Evolutionary conservation across 1,139 yeast species (phyloP), one percentile per base, ranked within the genome.

Genomic region (Fermentozyma sake): DNA sequence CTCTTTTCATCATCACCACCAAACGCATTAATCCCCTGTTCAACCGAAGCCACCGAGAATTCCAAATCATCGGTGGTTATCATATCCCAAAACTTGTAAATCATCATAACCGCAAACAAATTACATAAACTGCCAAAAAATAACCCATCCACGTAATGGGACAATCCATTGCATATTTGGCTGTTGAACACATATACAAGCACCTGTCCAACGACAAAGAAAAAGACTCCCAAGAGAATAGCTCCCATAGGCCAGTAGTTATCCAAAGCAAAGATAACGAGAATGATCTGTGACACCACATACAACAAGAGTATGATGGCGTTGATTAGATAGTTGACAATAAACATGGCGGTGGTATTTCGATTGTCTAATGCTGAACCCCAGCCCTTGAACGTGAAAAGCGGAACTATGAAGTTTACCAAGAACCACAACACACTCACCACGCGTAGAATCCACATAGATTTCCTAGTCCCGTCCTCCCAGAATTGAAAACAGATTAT

Each of bases 51-150:
- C 29, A 86, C 94, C 28, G 91, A 77, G 54, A 91, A 91, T 58
- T 91, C 98, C 47, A 89, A 75, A 53, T 91, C 97, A 48, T 91
- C 97, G 34, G 79, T 76, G n/a, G 97, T 91, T 30, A 91, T 81
- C 75, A 86, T 84, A 48, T 89, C 96, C 96, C 97, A 91, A 44
- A 79, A 85, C 58, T 91, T 89, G 64, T 87, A 89, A 32, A 89
- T 67, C 97, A 91, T 89, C 95, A 91, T 87, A 31, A 82, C 63
- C 6, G 95, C 72, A 46, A 86, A 83, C 27, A 86, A 53, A 50
- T 84, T 85, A 48, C 95, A 76, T 24, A 85, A 47, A 18, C 93
- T 72, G 14, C 89, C 94, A 48, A 89, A 84, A 52, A 89, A 82
- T 18, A 86, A 57, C 1, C 97, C 97, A 47, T 91, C 98, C 15